Evolutionary conservation across 192 early-diverging fungal species (phyloP).

Genomic region (Backusella morwellensis): DNA sequence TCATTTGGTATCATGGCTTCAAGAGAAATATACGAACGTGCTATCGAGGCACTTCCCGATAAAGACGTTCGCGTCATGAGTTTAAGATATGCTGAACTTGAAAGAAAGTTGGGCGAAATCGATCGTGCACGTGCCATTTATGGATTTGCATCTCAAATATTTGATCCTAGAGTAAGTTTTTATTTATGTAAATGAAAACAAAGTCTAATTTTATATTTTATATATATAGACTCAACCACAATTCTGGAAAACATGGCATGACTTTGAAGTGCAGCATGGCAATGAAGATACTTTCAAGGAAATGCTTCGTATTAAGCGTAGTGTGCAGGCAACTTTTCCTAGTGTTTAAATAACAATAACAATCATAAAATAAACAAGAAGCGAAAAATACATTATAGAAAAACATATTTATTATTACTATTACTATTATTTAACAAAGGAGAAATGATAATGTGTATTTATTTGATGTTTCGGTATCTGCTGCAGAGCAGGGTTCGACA

Average conservation of each 20-base stretch:
- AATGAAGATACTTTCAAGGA: slow-evolving; percentile 99
- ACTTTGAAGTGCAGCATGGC: slow-evolving; percentile 96
- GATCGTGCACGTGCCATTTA: slow-evolving; percentile 91
- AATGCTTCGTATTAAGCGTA: slow-evolving; percentile 92
- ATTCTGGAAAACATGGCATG: slow-evolving; percentile 92
- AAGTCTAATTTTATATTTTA: background rate
- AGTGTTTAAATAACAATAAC: slow-evolving; percentile 7
- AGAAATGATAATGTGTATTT: slow-evolving; percentile 7
- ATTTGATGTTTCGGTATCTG: background rate
- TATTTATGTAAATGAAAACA: background rate
- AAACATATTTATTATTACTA: background rate
- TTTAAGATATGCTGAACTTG: slow-evolving; percentile 81
- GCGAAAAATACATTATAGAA: background rate
- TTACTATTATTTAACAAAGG: slow-evolving; percentile 6
- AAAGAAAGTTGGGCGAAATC: slow-evolving; percentile 90
- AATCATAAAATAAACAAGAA: too few species aligned
- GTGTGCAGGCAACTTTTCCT: slow-evolving; percentile 32
- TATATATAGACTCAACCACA: slow-evolving; percentile 53
- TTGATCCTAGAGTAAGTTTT: slow-evolving; percentile 71
- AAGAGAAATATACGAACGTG: slow-evolving; percentile 92
- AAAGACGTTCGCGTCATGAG: slow-evolving; percentile 73
- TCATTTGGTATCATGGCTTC: slow-evolving; percentile 86
- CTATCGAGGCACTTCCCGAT: slow-evolving; percentile 85
- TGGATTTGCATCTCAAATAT: slow-evolving; percentile 84
- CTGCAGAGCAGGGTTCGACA: background rate